Base-by-base conservation (phyloP, 2,329 filamentous ascomycete species). In the Capronia coronata region DNA sequence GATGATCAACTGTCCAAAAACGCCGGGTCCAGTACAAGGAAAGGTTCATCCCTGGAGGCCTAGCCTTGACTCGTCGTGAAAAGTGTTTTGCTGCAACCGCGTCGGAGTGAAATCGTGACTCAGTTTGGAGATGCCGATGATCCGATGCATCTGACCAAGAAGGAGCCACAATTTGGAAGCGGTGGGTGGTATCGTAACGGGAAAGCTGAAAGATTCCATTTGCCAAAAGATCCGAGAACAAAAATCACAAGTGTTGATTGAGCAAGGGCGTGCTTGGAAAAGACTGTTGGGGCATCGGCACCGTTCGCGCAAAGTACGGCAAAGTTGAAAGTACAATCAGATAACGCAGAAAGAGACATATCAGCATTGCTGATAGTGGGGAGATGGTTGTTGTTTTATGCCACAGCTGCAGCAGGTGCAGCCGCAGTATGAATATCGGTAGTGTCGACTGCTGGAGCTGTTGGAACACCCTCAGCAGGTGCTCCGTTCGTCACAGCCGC, bases 401-500 rank as follows among this genome's bases (percentile, higher is more conserved):
- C 56, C 23, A 57, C 56, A 14, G 58, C 48, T 19, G 56, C 52
- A 18, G 58, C 47, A 14, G 56, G 38, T 1, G 52, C 50, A 23
- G 49, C 47, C 25, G 49, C 41, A 13, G 53, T 40, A 43, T 49
- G n/a, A 43, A 57, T 48, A 19, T 59, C 56, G 22, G 37, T 49
- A 35, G 46, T 14, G 19, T 56, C 52, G 29, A 51, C 40, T 14
- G 55, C 46, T 43, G 58, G 52, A 43, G 52, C 48, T 46, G 55
- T 43, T 44, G 52, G 39, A 41, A 48, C 30, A 25, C 39, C 51
- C 48, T 59, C 56, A 46, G 51, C 52, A 46, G 54, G 37, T n/a
- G 46, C 48, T 35, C 53, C 53, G 25, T 56, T 54, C n/a, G 51
- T 35, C 23, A 52, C 49, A 40, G 25, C 41, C 27, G 35, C 35